These are phyloP conservation scores for Inga laurina DNA, from an alignment of 306 rosid species.

Conservation along the genomic window DNA sequence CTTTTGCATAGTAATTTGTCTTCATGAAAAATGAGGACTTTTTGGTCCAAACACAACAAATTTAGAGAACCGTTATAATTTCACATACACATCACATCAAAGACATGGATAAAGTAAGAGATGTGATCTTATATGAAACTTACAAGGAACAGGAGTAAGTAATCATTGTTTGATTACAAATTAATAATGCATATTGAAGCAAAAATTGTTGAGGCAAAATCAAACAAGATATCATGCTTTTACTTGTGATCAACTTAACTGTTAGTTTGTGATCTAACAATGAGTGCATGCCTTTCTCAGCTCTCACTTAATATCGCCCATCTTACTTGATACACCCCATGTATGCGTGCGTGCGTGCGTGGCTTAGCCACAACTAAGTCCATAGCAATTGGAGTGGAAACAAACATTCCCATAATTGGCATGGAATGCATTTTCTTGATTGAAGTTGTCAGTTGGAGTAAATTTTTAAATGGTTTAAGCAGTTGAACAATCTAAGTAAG, in stretches of 20 bases:
- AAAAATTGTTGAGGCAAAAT: not conserved
- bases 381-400: not conserved
- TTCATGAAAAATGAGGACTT: not conserved
- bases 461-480: conserved; percentile 36
- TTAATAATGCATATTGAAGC: not conserved
- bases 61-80: not conserved
- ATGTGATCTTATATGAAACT: no score
- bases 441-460: conserved; percentile 27
- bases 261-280: not conserved
- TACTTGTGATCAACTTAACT: not conserved
- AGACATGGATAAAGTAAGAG: no score
- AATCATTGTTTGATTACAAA: not conserved
- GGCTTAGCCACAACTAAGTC: not conserved
- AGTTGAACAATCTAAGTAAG: conserved; percentile 62
- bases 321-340: not conserved
- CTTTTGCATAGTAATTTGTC: not conserved
- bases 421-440: conserved; percentile 3
- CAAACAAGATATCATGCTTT: not conserved
- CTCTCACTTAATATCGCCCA: not conserved
- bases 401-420: conserved; percentile 1
- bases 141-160: not conserved
- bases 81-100: no score
- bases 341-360: not conserved
- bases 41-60: not conserved
- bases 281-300: no score